Evolutionary conservation across 495 filamentous ascomycete genomes (phyloP), one percentile per base, ranked within the genome.

Genomic region (Xylaria acuta): DNA sequence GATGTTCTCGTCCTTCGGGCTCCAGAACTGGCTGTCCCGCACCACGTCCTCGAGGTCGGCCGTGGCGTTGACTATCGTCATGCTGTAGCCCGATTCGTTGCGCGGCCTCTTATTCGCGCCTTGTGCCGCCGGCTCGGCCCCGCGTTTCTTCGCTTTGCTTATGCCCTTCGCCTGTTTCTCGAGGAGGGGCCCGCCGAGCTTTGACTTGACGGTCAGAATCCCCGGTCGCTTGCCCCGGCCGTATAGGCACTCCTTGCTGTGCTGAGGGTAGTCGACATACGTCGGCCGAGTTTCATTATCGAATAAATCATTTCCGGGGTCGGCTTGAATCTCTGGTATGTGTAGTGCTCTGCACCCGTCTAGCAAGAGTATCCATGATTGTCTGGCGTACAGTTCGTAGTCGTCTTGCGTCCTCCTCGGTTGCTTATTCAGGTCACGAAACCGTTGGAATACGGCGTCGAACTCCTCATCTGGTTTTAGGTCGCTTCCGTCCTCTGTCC

Each of bases 171-270:
- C 38, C 58, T 49, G 25, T 14, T 72, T 40, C 14, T 65, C 47
- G 36, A 54, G 38, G 12, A 74, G 18, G 36, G 32, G 5, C 18
- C 69, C 74, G 30, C 76, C 74, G 25, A 77, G 67, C n/a, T 14
- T 66, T 11, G 12, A 22, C 59, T 49, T 73, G 4, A 77, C n/a
- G 25, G 63, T 11, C 8, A 73, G 7, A 53, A 76, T 38, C 8
- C 76, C 76, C 8, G 76, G 74, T 18, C 74, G 62, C 20, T 34
- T 16, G 5, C 69, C 74, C 30, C 25, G 18, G 5, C 76, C 76
- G 11, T 73, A 71, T 0, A 68, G 30, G 41, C 30, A 69, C 27
- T 73, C 67, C 3, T 74, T 58, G 3, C 64, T 56, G 6, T 20
- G 22, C 43, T n/a, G 32, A 30, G 69, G 34, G 59, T 27, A 75